A percentile compares a stretch with the other conserved stretches of the same genome.
phyloP scores from a whole-genome alignment of 2,329 filamentous ascomycete genomes.

The Myriosclerotinia duriaeana region DNA sequence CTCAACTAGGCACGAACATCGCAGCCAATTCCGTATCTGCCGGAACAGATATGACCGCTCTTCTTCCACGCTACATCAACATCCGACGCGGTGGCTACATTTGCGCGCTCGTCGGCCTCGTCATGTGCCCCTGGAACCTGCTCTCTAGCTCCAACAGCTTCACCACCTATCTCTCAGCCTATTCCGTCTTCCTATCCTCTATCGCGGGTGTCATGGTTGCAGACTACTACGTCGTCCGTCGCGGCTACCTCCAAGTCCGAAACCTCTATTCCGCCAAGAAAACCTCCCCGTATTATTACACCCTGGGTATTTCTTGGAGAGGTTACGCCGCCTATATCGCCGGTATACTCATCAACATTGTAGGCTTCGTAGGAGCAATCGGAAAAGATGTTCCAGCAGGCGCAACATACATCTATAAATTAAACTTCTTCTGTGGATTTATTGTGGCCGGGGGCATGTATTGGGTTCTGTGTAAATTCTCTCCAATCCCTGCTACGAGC shows the following conservation, averaged over 20 bases:
- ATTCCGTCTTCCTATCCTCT: conserved; percentile 89
- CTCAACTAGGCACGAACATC: conserved; percentile 84
- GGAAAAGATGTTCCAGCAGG: conserved; percentile 70
- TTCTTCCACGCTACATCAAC: conserved; percentile 76
- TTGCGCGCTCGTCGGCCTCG: conserved; percentile 74
- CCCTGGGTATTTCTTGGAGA: conserved; percentile 74
- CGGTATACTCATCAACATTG: conserved; percentile 86
- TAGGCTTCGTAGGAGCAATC: conserved; percentile 83
- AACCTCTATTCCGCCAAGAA: conserved; percentile 74
- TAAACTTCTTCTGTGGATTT: conserved; percentile 90
- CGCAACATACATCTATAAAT: conserved; percentile 81
- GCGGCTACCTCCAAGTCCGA: conserved; percentile 75
- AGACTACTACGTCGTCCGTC: conserved; percentile 86
- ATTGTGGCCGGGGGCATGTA: conserved; percentile 67
- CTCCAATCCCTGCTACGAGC: conserved; percentile 72
- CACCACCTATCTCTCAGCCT: conserved; percentile 87
- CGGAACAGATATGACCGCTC: conserved; percentile 72
- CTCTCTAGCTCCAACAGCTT: conserved; percentile 76
- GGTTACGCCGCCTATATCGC: conserved; percentile 79
- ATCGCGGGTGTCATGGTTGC: conserved; percentile 88
- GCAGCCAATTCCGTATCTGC: conserved; percentile 83
- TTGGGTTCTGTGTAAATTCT: conserved; percentile 66
- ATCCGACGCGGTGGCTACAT: conserved; percentile 87
- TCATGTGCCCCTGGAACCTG: conserved; percentile 85
- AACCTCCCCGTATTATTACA: conserved; percentile 71